A percentile compares a stretch with the other conserved stretches of the same genome.
phyloP scores from a whole-genome alignment of 768 basidiomycete genomes.

The Tulasnella sp. region DNA sequence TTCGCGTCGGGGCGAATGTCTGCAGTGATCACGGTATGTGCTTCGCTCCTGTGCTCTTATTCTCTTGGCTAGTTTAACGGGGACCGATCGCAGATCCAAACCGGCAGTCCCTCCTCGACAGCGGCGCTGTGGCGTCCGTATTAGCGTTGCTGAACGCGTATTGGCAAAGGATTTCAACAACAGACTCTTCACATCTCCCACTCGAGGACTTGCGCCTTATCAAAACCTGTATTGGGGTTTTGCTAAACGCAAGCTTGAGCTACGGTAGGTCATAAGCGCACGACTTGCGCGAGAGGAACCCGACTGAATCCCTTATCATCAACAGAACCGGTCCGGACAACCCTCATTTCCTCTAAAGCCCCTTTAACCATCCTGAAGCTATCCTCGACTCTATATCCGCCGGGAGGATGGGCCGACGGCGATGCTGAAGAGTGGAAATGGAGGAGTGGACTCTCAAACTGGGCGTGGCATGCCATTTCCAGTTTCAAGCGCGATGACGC shows the following conservation, averaged over 20 bases:
- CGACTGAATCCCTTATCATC: not conserved
- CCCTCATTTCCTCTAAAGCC: conserved; percentile 57
- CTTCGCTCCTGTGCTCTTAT: not conserved
- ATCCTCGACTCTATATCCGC: conserved; percentile 59
- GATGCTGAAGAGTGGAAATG: conserved; percentile 49
- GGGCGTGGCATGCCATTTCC: conserved; percentile 68
- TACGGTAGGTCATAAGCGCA: conserved; percentile 41
- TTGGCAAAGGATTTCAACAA: conserved; percentile 50
- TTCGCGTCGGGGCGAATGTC: conserved; percentile 71
- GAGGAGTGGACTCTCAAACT: conserved; percentile 52
- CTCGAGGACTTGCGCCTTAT: conserved; percentile 54
- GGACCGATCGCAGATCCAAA: conserved; percentile 50
- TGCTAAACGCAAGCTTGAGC: conserved; percentile 66
- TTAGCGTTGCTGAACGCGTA: conserved; percentile 33
- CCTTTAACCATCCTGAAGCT: conserved; percentile 57
- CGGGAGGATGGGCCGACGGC: conserved; percentile 45
- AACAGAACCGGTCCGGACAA: conserved; percentile 57
- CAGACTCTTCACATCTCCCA: conserved; percentile 29
- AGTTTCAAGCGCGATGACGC: conserved; percentile 40
- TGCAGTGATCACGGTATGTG: conserved; percentile 69
- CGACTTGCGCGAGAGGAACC: not conserved
- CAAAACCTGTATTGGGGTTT: conserved; percentile 64
- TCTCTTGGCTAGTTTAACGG: not conserved
- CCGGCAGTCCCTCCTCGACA: conserved; percentile 56
- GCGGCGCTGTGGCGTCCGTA: conserved; percentile 54